Conservation (phyloP, 331 rosid genomes). For the Rosa hybrid region DNA sequence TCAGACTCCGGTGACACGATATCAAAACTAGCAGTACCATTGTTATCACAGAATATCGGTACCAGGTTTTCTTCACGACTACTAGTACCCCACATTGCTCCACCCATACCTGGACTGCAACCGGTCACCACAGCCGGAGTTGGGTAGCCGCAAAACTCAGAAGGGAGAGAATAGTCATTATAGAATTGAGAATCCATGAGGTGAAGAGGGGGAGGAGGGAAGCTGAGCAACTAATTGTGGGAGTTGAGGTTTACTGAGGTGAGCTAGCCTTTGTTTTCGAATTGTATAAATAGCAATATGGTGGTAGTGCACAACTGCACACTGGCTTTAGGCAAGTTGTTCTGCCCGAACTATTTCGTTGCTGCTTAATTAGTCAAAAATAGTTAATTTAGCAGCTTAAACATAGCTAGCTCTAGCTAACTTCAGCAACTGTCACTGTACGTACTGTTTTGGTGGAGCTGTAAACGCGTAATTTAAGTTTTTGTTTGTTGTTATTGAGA, state of each 20-base stretch:
- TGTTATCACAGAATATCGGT: slow-evolving; percentile 38
- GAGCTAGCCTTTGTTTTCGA: background rate
- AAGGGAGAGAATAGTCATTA: slow-evolving; percentile 23
- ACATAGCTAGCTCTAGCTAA: background rate
- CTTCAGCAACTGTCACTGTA: background rate
- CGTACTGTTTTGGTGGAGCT: slow-evolving; percentile 9
- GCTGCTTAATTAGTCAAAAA: slow-evolving; percentile 16
- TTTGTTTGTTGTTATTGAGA: background rate
- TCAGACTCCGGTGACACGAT: slow-evolving; percentile 40
- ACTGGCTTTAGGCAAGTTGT: slow-evolving; percentile 1
- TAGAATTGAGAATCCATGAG: slow-evolving; percentile 34
- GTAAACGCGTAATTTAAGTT: slow-evolving; percentile 17
- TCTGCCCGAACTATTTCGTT: slow-evolving; percentile 6
- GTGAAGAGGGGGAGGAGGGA: background rate
- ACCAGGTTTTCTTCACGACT: slow-evolving; percentile 32
- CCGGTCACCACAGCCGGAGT: background rate
- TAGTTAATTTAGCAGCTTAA: background rate
- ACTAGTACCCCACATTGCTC: slow-evolving; percentile 38
- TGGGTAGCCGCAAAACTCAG: slow-evolving; percentile 17
- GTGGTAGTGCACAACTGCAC: slow-evolving; percentile 6
- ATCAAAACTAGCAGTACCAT: slow-evolving; percentile 32
- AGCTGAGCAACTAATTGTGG: background rate
- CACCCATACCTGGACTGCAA: slow-evolving; percentile 12
- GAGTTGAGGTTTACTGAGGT: background rate
- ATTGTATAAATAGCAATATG: slow-evolving; percentile 18